These are phyloP conservation scores for Tardiomyces depauwii DNA, from an alignment of 1,139 yeast genomes.

Conservation along the genomic window DNA sequence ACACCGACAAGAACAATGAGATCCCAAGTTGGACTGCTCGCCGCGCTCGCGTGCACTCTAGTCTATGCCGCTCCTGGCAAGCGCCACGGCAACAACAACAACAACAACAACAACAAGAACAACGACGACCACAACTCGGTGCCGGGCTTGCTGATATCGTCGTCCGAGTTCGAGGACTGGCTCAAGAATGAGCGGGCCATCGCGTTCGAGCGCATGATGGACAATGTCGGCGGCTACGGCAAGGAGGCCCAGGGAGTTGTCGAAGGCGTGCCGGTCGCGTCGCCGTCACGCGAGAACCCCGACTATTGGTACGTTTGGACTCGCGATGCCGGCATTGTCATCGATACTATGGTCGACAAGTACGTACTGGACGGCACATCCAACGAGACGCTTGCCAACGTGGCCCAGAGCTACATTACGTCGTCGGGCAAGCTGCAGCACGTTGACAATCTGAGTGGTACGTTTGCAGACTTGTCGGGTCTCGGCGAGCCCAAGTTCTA, in stretches of 20 bases:
- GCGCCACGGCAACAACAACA: too few relatives aligned
- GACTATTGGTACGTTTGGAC: slow-evolving; percentile 86
- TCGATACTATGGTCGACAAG: slow-evolving; percentile 49
- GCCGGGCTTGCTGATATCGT: background rate
- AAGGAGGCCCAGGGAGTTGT: background rate
- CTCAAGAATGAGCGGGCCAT: background rate
- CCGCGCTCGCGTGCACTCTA: too few relatives aligned
- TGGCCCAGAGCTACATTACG: background rate
- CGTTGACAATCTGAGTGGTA: slow-evolving; percentile 56
- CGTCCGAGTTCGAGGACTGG: slow-evolving; percentile 1
- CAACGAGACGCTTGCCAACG: background rate
- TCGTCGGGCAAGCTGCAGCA: slow-evolving; percentile 39
- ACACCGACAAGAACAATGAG: too few relatives aligned
- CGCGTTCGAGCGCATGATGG: slow-evolving; percentile 1
- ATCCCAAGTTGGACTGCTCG: too few relatives aligned
- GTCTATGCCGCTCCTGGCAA: too few relatives aligned
- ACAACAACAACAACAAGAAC: too few relatives aligned
- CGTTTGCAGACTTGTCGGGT: slow-evolving; percentile 38
- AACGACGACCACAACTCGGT: too few relatives aligned
- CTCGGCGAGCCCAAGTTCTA: slow-evolving; percentile 86
- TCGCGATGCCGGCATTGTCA: slow-evolving; percentile 79
- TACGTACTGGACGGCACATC: slow-evolving; percentile 19
- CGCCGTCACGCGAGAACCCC: slow-evolving; percentile 61
- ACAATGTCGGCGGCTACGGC: slow-evolving; percentile 4
- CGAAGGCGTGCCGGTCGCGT: slow-evolving; percentile 38